Evolutionary conservation across 768 basidiomycete species (phyloP).

Genomic region (Mrakia gelida): DNA sequence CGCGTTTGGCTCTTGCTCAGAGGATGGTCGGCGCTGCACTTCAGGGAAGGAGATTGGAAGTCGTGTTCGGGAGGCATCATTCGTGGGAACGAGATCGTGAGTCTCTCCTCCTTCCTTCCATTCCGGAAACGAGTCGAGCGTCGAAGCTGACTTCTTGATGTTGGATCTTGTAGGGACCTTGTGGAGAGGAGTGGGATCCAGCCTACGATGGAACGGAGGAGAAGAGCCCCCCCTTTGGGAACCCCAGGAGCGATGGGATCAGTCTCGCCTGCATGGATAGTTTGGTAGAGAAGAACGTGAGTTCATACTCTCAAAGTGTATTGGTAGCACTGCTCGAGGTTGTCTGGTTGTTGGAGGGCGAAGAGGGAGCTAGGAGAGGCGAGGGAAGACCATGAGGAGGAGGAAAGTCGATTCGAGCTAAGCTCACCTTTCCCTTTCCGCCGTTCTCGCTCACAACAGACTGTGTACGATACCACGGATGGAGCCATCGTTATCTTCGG

Average conservation of each 20-base stretch:
- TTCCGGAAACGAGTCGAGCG: background rate
- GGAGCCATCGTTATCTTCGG: slow-evolving; percentile 46
- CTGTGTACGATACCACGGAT: slow-evolving; percentile 45
- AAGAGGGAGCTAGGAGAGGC: background rate
- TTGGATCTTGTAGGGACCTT: slow-evolving; percentile 40
- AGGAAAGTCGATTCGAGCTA: background rate
- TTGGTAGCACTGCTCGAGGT: background rate
- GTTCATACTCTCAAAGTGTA: slow-evolving; percentile 17
- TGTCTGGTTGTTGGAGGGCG: background rate
- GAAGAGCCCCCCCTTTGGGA: slow-evolving; percentile 39
- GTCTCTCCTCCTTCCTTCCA: slow-evolving; percentile 11
- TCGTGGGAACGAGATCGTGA: slow-evolving; percentile 43
- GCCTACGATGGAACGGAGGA: slow-evolving; percentile 43
- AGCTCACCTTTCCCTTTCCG: background rate
- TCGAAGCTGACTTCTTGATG: background rate
- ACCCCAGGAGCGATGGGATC: slow-evolving; percentile 45
- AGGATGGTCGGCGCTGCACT: slow-evolving; percentile 46
- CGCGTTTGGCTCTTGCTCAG: slow-evolving; percentile 25
- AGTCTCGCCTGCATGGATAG: slow-evolving; percentile 47
- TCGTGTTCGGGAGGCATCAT: slow-evolving; percentile 41
- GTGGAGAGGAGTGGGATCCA: slow-evolving; percentile 47
- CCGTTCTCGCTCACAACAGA: slow-evolving; percentile 32
- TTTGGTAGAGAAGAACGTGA: slow-evolving; percentile 43
- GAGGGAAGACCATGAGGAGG: background rate
- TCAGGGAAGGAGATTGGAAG: slow-evolving; percentile 44